These are phyloP conservation scores for Apium graveolens DNA, from an alignment of 129 eudicot genomes.

Conservation along the genomic window DNA sequence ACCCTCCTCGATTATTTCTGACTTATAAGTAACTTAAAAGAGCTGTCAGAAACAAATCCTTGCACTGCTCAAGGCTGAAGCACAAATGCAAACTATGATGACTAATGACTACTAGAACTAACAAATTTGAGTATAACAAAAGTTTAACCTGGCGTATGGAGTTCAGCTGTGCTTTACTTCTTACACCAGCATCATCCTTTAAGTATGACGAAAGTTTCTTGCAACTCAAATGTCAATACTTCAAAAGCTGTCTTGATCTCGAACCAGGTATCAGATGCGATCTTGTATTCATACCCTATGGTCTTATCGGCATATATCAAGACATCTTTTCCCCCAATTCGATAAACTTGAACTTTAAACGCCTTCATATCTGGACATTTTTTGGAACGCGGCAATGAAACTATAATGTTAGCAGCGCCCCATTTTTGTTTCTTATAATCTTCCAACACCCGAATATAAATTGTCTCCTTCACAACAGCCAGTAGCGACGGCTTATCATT, in stretches of 20 bases:
- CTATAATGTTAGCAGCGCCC: neutral
- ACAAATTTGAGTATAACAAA: too few relatives aligned
- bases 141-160: neutral
- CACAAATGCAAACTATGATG: too few relatives aligned
- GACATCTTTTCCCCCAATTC: neutral
- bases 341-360: neutral
- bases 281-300: neutral
- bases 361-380: neutral
- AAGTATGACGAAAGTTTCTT: neutral
- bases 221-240: neutral
- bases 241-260: neutral
- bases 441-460: conserved; percentile 5
- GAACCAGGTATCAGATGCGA: neutral
- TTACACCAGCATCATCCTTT: neutral
- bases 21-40: too few relatives aligned
- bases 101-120: too few relatives aligned
- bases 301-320: neutral
- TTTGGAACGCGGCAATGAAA: neutral
- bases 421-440: neutral
- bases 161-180: neutral
- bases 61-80: too few relatives aligned
- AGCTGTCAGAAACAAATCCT: too few relatives aligned
- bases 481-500: neutral
- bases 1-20: too few relatives aligned
- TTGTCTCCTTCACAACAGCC: neutral